phyloP scores from a whole-genome alignment of 148 eudicot genomes.

The Chenopodium quinoa region DNA sequence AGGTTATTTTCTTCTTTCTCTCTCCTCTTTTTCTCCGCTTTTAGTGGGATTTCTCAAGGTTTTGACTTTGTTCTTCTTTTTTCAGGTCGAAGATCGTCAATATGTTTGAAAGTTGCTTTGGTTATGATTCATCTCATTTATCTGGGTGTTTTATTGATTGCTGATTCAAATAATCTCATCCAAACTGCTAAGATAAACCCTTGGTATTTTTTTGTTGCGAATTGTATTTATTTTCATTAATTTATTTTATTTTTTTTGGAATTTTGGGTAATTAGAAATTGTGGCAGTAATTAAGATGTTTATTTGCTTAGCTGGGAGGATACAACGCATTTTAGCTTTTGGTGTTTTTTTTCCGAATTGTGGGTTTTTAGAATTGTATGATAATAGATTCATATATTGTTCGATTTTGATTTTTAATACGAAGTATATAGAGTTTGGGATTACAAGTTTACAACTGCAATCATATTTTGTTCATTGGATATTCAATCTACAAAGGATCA shows the following conservation, averaged over 20 bases:
- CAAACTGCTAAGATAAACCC: constrained; percentile 44
- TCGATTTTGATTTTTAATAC: neutral
- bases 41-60: neutral
- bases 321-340: too few relatives aligned
- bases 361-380: too few relatives aligned
- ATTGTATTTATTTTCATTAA: neutral
- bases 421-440: neutral
- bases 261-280: neutral
- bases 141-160: constrained; percentile 44
- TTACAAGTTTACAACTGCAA: neutral
- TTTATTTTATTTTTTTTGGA: neutral
- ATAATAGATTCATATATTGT: neutral
- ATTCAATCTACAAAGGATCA: neutral
- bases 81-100: constrained; percentile 66
- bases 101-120: constrained; percentile 58
- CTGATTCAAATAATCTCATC: constrained; percentile 52
- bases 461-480: neutral
- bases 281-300: neutral
- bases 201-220: constrained; percentile 42
- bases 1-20: constrained; percentile 34
- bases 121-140: constrained; percentile 63
- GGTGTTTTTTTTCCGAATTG: too few relatives aligned
- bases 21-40: neutral
- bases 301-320: neutral
- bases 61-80: neutral